phyloP scores from a whole-genome alignment of 2,329 filamentous ascomycete species.

The Byssochlamys sp. region DNA sequence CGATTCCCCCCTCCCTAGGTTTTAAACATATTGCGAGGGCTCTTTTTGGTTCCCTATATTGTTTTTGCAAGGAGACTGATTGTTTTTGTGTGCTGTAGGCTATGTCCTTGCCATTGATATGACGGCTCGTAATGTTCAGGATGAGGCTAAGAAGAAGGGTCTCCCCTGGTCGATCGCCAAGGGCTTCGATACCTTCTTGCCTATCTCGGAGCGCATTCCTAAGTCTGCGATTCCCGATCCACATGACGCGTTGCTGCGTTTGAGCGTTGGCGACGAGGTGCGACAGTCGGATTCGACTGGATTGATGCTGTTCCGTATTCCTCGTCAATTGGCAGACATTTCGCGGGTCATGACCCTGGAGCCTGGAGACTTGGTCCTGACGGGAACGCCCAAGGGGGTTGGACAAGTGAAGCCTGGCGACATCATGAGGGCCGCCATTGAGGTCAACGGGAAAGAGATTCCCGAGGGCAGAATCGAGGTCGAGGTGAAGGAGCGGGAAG shows the following conservation, averaged over 20 bases:
- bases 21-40: background rate
- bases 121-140: conserved; percentile 90
- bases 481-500: conserved; percentile 65
- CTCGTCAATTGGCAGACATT: conserved; percentile 78
- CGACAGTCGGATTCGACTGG: conserved; percentile 82
- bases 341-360: conserved; percentile 90
- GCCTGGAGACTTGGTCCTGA: conserved; percentile 83
- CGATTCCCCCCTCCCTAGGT: conserved; percentile 5
- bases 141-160: conserved; percentile 93
- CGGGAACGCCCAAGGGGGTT: conserved; percentile 95
- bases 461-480: conserved; percentile 80
- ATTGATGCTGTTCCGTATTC: conserved; percentile 87
- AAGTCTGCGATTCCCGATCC: conserved; percentile 76
- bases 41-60: conserved; percentile 6
- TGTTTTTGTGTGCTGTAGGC: conserved; percentile 37
- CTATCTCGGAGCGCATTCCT: conserved; percentile 69
- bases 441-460: conserved; percentile 69
- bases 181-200: conserved; percentile 95
- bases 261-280: conserved; percentile 69
- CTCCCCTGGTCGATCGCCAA: conserved; percentile 94
- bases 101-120: conserved; percentile 93
- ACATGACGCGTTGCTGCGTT: conserved; percentile 75
- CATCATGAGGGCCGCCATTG: conserved; percentile 73
- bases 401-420: conserved; percentile 78
- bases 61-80: conserved; percentile 2